Evolutionary conservation across 2,329 filamentous ascomycete genomes (phyloP).

Genomic region (Exophiala xenobiotica): DNA sequence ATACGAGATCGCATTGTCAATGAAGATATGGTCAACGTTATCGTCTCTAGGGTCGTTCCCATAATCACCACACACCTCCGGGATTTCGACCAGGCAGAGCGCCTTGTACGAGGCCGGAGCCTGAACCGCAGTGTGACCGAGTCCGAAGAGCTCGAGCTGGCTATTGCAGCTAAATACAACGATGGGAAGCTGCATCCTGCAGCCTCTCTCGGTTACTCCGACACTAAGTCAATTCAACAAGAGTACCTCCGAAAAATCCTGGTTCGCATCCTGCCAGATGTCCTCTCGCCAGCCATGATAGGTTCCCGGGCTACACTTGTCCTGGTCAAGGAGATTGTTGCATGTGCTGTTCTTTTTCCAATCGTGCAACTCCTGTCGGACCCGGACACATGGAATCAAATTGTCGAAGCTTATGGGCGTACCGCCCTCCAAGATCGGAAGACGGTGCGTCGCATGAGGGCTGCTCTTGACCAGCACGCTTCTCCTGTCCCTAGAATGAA

Average conservation of each 20-base stretch:
- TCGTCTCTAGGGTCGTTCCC: constrained; percentile 80
- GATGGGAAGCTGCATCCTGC: constrained; percentile 87
- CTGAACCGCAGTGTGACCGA: constrained; percentile 89
- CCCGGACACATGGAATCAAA: constrained; percentile 95
- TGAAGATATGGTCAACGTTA: constrained; percentile 79
- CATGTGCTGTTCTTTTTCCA: constrained; percentile 85
- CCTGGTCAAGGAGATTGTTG: constrained; percentile 83
- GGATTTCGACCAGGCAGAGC: constrained; percentile 88
- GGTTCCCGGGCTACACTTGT: constrained; percentile 78
- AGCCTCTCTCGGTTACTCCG: constrained; percentile 76
- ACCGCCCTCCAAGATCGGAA: constrained; percentile 92
- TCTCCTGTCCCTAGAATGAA: constrained; percentile 69
- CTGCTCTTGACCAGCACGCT: constrained; percentile 90
- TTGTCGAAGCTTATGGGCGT: constrained; percentile 85
- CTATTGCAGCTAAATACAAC: constrained; percentile 90
- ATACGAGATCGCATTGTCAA: constrained; percentile 70
- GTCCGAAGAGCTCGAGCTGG: constrained; percentile 90
- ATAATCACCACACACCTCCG: constrained; percentile 84
- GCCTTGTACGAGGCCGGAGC: constrained; percentile 79
- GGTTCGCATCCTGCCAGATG: constrained; percentile 66
- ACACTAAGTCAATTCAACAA: constrained; percentile 82
- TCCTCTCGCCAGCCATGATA: constrained; percentile 72
- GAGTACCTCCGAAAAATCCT: constrained; percentile 80
- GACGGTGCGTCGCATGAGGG: constrained; percentile 85
- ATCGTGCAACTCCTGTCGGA: constrained; percentile 78